Evolutionary conservation across 2,329 filamentous ascomycete species (phyloP).

Genomic region (Penicillium hordei): DNA sequence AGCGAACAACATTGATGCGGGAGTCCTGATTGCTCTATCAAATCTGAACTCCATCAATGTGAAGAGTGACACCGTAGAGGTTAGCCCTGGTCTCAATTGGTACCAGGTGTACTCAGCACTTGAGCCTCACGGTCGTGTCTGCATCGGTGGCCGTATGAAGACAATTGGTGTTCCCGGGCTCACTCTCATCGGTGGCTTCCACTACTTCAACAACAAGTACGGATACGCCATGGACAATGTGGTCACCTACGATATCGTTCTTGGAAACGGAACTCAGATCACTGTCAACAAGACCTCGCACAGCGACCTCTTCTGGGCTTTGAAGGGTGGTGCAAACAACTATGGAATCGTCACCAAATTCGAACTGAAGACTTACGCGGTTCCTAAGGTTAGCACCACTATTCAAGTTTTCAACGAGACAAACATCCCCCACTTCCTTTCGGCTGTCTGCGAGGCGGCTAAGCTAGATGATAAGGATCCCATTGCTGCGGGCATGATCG

Average conservation of each 20-base stretch:
- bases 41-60: constrained; percentile 25
- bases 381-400: constrained; percentile 34
- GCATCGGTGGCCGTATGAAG: constrained; percentile 35
- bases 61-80: constrained; percentile 24
- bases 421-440: constrained; percentile 25
- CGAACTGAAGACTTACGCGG: constrained; percentile 22
- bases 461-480: constrained; percentile 22
- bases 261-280: constrained; percentile 32
- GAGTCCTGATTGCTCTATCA: constrained; percentile 31
- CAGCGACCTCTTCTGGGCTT: constrained; percentile 37
- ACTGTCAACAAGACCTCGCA: constrained; percentile 24
- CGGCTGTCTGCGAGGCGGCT: constrained; percentile 29
- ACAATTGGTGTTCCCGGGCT: constrained; percentile 40
- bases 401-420: constrained; percentile 34
- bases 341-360: constrained; percentile 40
- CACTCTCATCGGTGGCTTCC: constrained; percentile 37
- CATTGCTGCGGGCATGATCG: constrained; percentile 34
- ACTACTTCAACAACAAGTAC: constrained; percentile 34
- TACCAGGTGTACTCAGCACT: constrained; percentile 32
- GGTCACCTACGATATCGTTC: constrained; percentile 34
- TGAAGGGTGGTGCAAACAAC: constrained; percentile 38
- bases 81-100: constrained; percentile 32
- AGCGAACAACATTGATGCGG: constrained; percentile 33
- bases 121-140: constrained; percentile 24
- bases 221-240: constrained; percentile 40